phyloP scores from a whole-genome alignment of 2,329 filamentous ascomycete species.

The Fusarium anguioides region DNA sequence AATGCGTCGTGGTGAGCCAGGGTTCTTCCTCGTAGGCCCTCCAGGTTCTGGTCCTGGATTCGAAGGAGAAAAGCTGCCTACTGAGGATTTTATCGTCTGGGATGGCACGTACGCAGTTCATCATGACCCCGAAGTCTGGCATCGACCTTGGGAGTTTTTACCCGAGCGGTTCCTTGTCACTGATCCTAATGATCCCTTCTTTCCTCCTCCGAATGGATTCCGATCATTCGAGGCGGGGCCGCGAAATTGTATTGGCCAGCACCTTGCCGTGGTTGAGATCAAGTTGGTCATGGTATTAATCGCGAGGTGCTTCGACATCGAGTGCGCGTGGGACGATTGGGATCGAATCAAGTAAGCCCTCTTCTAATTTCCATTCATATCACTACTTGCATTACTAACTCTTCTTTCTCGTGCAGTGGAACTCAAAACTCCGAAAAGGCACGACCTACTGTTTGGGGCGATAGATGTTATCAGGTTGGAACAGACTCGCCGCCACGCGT shows the following conservation, averaged over 20 bases:
- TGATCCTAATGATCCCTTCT: constrained; percentile 27
- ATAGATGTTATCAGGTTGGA: constrained; percentile 54
- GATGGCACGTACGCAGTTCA: constrained; percentile 32
- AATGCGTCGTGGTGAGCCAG: constrained; percentile 27
- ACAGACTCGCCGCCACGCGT: constrained; percentile 45
- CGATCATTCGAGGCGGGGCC: constrained; percentile 65
- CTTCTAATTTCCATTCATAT: not conserved
- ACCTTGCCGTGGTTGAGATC: constrained; percentile 60
- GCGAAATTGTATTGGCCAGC: constrained; percentile 66
- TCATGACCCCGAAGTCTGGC: constrained; percentile 28
- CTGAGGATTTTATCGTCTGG: constrained; percentile 41
- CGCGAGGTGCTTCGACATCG: constrained; percentile 34
- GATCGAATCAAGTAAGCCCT: constrained; percentile 19
- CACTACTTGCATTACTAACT: not conserved
- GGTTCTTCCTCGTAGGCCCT: constrained; percentile 46
- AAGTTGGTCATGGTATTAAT: constrained; percentile 21
- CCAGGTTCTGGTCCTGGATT: constrained; percentile 20
- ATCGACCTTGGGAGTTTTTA: constrained; percentile 25
- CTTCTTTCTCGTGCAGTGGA: not conserved
- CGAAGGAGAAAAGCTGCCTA: constrained; percentile 42
- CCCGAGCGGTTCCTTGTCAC: constrained; percentile 37
- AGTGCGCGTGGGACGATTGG: constrained; percentile 37
- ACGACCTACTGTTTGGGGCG: constrained; percentile 47
- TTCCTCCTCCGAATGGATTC: constrained; percentile 55
- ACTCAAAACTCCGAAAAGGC: not conserved